phyloP scores from a whole-genome alignment of 768 basidiomycete genomes.

The Lentinus tigrinus region DNA sequence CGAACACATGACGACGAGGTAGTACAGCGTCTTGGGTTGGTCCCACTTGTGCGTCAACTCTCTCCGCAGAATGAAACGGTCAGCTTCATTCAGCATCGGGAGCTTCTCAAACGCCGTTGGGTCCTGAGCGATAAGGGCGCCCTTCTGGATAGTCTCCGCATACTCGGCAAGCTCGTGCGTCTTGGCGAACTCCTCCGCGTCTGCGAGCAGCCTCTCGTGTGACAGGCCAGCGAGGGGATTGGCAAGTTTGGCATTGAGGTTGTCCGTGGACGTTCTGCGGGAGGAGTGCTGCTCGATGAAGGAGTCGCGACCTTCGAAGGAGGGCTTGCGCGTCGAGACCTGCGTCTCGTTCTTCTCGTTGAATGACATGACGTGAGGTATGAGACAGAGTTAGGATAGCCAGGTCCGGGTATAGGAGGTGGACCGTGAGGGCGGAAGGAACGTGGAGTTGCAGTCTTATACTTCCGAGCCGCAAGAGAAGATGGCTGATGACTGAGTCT shows the following conservation, averaged over 20 bases:
- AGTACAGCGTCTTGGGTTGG: slow-evolving; percentile 45
- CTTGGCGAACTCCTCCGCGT: slow-evolving; percentile 58
- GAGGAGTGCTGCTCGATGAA: slow-evolving; percentile 13
- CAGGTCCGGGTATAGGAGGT: no score
- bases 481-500: no score
- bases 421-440: no score
- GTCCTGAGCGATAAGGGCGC: slow-evolving; percentile 74
- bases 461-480: no score
- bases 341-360: background rate
- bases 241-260: slow-evolving; percentile 44
- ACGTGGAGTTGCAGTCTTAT: no score
- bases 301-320: slow-evolving; percentile 18
- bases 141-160: slow-evolving; percentile 53
- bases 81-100: slow-evolving; percentile 39
- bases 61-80: slow-evolving; percentile 37
- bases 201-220: slow-evolving; percentile 51
- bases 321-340: background rate
- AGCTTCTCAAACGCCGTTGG: slow-evolving; percentile 44
- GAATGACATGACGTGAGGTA: background rate
- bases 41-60: slow-evolving; percentile 48
- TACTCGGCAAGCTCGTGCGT: slow-evolving; percentile 34
- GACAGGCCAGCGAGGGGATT: slow-evolving; percentile 62
- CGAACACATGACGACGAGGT: slow-evolving; percentile 54
- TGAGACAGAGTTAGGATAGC: no score
- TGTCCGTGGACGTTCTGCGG: background rate